Evolutionary conservation across 805 yeast genomes (phyloP), one percentile per base, ranked within the genome.

Genomic region (Blastobotrys robertii): DNA sequence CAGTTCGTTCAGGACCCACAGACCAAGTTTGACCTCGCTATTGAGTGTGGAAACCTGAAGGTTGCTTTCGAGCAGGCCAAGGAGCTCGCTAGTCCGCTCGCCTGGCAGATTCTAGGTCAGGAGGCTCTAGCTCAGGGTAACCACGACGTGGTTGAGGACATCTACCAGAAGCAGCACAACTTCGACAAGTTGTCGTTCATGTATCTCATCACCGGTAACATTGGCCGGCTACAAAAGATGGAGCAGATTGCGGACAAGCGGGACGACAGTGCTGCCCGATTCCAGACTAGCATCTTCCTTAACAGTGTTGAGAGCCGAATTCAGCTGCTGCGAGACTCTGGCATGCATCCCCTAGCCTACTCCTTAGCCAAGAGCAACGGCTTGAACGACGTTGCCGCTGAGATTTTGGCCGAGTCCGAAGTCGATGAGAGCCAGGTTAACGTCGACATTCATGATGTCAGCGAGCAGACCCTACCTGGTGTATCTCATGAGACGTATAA

Each of bases 1-100:
- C 97, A 90, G 64, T 94, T 92, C 59, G 98, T 92, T 42, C 83
- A 87, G 65, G 98, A 92, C 61, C 82, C 97, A 4, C 95, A 88
- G 62, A 85, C 97, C 34, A 77, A 95, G 64, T 90, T 92, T 57
- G 98, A 92, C 55, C 73, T 92, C 54, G 97, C 98, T 16, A 71
- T 92, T 49, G 97, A 92, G 67, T 84, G 95, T 59, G 90, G 95
- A 53, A 84, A 90, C 61, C 71, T 92, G 52, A 73, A 72, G 10
- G 83, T 83, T 50, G 99, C 97, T n/a, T 68, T 84, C 38, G 80
- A 73, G 43, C 95, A 90, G 69, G 97, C 97, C 36, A 76, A 77
- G 54, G 75, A 76, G 50, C 72, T 92, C 55, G 78, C 85, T 57
- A 73, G 73, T 49, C 66, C 76, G 11, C 67, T 68, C 25, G 76